phyloP scores from a whole-genome alignment of 768 basidiomycete species.

The Serendipita sp. region DNA sequence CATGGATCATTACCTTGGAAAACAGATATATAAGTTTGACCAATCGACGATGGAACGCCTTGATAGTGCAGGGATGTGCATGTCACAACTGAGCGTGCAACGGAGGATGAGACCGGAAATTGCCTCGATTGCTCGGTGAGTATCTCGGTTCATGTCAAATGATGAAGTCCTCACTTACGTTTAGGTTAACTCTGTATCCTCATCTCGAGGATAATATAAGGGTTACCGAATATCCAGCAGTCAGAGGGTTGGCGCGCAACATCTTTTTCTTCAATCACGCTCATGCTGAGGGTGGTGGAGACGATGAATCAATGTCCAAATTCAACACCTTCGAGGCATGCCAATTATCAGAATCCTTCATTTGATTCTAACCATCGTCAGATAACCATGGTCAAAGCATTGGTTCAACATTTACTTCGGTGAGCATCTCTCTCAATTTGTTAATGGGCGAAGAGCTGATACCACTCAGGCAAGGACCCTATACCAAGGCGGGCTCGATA shows the following conservation, averaged over 20 bases:
- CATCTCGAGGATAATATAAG: constrained; percentile 36
- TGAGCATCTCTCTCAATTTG: constrained; percentile 8
- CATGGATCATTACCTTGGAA: constrained; percentile 45
- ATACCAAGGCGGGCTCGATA: constrained; percentile 31
- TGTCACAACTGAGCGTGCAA: constrained; percentile 59
- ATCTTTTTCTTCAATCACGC: constrained; percentile 52
- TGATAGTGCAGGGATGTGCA: constrained; percentile 29
- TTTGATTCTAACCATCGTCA: constrained; percentile 23
- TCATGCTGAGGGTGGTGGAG: constrained; percentile 41
- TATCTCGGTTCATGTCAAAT: not conserved
- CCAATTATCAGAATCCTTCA: constrained; percentile 21
- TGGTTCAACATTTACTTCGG: constrained; percentile 35
- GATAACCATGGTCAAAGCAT: constrained; percentile 33
- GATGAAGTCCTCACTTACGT: not conserved
- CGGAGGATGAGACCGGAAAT: constrained; percentile 60
- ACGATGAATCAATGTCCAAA: constrained; percentile 48
- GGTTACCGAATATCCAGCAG: constrained; percentile 35
- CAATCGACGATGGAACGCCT: constrained; percentile 65
- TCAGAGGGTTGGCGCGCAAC: constrained; percentile 46
- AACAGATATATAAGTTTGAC: constrained; percentile 44
- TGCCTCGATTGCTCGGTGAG: constrained; percentile 42
- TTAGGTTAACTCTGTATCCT: constrained; percentile 44
- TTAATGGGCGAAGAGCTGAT: not conserved
- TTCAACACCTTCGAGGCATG: constrained; percentile 51
- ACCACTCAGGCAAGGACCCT: constrained; percentile 27